Evolutionary conservation across 2,329 filamentous ascomycete genomes (phyloP), one percentile per base, ranked within the genome.

Genomic region (Emmonsiellopsis sp.): DNA sequence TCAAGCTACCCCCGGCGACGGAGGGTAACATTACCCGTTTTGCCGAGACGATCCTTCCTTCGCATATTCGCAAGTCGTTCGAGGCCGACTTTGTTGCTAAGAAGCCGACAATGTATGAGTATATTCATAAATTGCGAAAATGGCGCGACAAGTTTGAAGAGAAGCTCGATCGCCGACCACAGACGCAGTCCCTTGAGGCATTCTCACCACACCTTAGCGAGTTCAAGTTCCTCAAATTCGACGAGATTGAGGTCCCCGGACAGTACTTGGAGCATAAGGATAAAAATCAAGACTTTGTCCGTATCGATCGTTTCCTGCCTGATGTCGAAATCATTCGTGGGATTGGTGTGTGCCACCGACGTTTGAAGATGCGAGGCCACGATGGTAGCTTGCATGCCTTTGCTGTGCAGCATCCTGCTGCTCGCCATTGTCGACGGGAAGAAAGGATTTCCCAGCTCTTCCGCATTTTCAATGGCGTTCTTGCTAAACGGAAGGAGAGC

Each of bases 101-200:
- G 66, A 96, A 95, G 71, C 94, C 93, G 2, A 97, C 91, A 1
- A 96, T 98, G 90, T 87, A 87, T 67, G 91, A 96, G 68, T 99
- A 99, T 74, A 97, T 98, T 57, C 89, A 95, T 70, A 97, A 96
- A 70, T 77, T 98, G 51, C 86, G 93, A 45, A 87, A 85, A 61
- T 99, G 93, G 93, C 84, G 94, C 51, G 93, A 96, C 72, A 93
- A 95, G 68, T 96, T 98, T 62, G 93, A 97, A 68, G 91, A 97
- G 75, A 95, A 95, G 70, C 83, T 98, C 48, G 93, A 99, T 67
- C 86, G 91, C 16, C 82, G 93, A 50, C 78, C 84, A 40, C 80
- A 84, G 30, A 82, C 79, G 42, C 81, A 86, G 50, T 85, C 86
- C 49, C 78, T 99, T 8, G 93, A 98, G 69, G 79, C 79, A 31